A percentile compares a stretch with the other conserved stretches of the same genome.
Conservation (phyloP, 805 yeast species). For the Sugiyamaella smithiae region DNA sequence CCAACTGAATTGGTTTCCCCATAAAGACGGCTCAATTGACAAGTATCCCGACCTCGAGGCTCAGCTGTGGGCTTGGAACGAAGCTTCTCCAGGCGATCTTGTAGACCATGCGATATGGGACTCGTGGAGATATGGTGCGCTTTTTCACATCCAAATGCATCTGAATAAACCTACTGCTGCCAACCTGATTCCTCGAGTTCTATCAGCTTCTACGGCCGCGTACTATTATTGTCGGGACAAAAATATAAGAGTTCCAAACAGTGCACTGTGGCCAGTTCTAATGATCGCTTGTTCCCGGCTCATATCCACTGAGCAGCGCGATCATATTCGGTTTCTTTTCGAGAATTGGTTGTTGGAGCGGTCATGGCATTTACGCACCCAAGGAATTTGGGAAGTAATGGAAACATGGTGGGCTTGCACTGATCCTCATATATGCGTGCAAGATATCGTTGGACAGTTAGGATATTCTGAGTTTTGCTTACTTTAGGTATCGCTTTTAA, state of each 20-base stretch:
- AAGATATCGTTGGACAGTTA: not conserved
- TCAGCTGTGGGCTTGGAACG: slow-evolving; percentile 1
- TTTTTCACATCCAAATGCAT: not conserved
- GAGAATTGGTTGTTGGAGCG: not conserved
- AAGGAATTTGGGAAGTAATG: not conserved
- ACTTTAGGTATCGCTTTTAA: no score
- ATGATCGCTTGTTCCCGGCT: not conserved
- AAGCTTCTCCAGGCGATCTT: not conserved
- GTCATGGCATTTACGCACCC: not conserved
- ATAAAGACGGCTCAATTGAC: not conserved
- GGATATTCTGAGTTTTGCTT: not conserved
- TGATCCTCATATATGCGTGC: not conserved
- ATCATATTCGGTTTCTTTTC: not conserved
- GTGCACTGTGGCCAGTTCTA: not conserved
- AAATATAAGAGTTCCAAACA: not conserved
- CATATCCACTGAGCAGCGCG: slow-evolving; percentile 1
- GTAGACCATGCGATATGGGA: slow-evolving; percentile 1
- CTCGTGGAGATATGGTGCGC: slow-evolving; percentile 1
- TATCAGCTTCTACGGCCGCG: not conserved
- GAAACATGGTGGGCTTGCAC: not conserved
- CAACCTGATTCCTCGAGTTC: not conserved
- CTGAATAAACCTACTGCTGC: not conserved
- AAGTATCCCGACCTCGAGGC: not conserved
- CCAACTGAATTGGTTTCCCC: not conserved
- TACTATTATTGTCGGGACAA: not conserved